phyloP scores from a whole-genome alignment of 345 rosid species.

The Noccaea bulbosa region DNA sequence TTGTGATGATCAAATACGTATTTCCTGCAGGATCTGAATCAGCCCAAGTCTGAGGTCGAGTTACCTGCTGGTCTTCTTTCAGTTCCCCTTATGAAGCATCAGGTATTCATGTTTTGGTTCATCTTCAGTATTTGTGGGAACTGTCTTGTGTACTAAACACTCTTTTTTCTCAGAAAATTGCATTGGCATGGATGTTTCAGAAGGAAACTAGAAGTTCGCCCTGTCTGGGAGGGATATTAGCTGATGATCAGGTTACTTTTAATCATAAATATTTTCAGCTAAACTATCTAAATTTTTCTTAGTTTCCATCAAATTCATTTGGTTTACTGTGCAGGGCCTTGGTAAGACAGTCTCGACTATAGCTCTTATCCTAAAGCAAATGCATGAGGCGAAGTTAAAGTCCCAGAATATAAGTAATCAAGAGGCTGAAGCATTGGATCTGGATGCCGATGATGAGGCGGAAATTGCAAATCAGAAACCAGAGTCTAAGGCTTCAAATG shows the following conservation, averaged over 20 bases:
- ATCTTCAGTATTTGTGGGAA: constrained; percentile 21
- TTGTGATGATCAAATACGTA: constrained; percentile 17
- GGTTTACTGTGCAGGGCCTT: constrained; percentile 70
- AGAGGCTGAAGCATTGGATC: constrained; percentile 76
- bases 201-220: constrained; percentile 83
- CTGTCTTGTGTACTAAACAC: constrained; percentile 27
- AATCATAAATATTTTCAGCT: constrained; percentile 14
- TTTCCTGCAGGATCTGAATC: constrained; percentile 75
- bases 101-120: constrained; percentile 55
- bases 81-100: constrained; percentile 88
- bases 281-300: background rate
- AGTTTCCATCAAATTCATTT: constrained; percentile 15
- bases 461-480: constrained; percentile 26
- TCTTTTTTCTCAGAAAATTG: constrained; percentile 76
- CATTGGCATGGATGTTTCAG: constrained; percentile 96
- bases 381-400: constrained; percentile 60
- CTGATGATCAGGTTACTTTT: constrained; percentile 89
- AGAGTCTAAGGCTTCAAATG: constrained; percentile 41
- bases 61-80: constrained; percentile 84
- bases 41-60: constrained; percentile 72
- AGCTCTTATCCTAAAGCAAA: constrained; percentile 89
- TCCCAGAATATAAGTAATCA: constrained; percentile 49
- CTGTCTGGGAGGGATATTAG: constrained; percentile 94
- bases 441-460: constrained; percentile 80
- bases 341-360: constrained; percentile 96